Conservation (phyloP, 2,329 filamentous ascomycete genomes). For the Fusarium sacchari region DNA sequence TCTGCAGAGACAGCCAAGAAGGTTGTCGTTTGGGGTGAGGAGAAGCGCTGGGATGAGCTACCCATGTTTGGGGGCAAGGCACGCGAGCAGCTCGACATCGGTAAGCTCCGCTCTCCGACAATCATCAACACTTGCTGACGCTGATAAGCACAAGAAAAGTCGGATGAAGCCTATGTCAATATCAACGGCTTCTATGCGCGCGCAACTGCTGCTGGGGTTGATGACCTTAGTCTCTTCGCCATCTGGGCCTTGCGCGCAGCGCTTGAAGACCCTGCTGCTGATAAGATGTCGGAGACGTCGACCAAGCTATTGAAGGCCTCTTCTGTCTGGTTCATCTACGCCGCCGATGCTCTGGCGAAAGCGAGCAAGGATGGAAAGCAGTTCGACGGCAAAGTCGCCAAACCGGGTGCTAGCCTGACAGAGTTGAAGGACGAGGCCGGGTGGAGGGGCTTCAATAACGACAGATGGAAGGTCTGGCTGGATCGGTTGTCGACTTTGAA, state of each 20-base stretch:
- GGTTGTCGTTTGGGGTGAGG: constrained; percentile 30
- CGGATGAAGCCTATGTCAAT: constrained; percentile 16
- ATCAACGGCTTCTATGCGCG: constrained; percentile 33
- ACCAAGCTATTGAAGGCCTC: background rate
- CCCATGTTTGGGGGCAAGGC: constrained; percentile 29
- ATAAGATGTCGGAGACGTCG: constrained; percentile 3
- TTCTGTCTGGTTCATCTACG: constrained; percentile 31
- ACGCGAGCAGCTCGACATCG: constrained; percentile 29
- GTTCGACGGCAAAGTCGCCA: constrained; percentile 36
- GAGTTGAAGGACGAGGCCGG: background rate
- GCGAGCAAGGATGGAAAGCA: constrained; percentile 5
- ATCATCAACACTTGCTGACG: background rate
- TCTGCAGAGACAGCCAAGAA: constrained; percentile 18
- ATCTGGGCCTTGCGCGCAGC: constrained; percentile 32
- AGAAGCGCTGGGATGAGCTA: constrained; percentile 27
- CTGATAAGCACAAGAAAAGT: constrained; percentile 14
- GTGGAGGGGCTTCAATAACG: constrained; percentile 29
- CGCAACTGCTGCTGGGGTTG: constrained; percentile 8
- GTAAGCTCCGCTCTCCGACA: background rate
- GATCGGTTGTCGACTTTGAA: background rate
- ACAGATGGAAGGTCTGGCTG: constrained; percentile 26
- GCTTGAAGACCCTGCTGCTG: constrained; percentile 25
- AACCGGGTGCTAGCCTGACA: constrained; percentile 14
- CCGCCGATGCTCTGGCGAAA: background rate
- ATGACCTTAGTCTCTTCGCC: constrained; percentile 30